Conservation (phyloP, 495 filamentous ascomycete species). For the Penicillium riverlandense region DNA sequence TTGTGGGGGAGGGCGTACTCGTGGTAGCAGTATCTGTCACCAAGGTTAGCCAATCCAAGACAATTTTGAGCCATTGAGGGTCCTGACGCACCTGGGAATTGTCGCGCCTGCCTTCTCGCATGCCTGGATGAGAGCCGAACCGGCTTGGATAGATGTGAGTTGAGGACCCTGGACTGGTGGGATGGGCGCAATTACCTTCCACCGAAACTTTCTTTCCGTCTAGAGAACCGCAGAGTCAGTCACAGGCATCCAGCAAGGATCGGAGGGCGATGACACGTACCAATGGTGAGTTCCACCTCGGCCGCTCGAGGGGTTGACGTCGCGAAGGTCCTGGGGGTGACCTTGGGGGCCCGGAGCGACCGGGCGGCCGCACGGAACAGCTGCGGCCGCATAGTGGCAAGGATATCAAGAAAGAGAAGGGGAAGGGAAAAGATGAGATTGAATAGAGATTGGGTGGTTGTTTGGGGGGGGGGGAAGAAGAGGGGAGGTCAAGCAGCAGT, state of each 20-base stretch:
- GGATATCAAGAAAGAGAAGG: slow-evolving; percentile 27
- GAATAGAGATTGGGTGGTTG: slow-evolving; percentile 13
- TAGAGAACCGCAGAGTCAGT: slow-evolving; percentile 24
- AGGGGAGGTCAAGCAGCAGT: too few relatives aligned
- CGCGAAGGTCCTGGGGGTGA: slow-evolving; percentile 65
- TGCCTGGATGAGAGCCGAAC: slow-evolving; percentile 94
- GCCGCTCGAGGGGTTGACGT: slow-evolving; percentile 64
- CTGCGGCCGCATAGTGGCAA: slow-evolving; percentile 77
- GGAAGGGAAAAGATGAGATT: slow-evolving; percentile 20
- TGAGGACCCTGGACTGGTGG: slow-evolving; percentile 4
- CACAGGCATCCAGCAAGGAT: slow-evolving; percentile 14
- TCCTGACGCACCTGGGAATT: slow-evolving; percentile 63
- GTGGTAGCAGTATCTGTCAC: slow-evolving; percentile 91
- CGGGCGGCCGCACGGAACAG: slow-evolving; percentile 80
- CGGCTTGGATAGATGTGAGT: slow-evolving; percentile 38
- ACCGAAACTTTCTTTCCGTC: slow-evolving; percentile 95
- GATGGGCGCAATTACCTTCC: slow-evolving; percentile 57
- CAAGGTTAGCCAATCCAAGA: slow-evolving; percentile 27
- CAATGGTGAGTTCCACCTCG: slow-evolving; percentile 92
- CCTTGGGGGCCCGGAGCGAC: slow-evolving; percentile 56
- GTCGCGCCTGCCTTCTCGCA: slow-evolving; percentile 94
- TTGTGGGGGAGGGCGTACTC: slow-evolving; percentile 50
- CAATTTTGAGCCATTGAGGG: background rate
- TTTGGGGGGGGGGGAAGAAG: slow-evolving; percentile 3
- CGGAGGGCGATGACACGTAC: slow-evolving; percentile 41